Evolutionary conservation across 306 rosid genomes (phyloP), one percentile per base, ranked within the genome.

Genomic region (Dalbergia cultrata): DNA sequence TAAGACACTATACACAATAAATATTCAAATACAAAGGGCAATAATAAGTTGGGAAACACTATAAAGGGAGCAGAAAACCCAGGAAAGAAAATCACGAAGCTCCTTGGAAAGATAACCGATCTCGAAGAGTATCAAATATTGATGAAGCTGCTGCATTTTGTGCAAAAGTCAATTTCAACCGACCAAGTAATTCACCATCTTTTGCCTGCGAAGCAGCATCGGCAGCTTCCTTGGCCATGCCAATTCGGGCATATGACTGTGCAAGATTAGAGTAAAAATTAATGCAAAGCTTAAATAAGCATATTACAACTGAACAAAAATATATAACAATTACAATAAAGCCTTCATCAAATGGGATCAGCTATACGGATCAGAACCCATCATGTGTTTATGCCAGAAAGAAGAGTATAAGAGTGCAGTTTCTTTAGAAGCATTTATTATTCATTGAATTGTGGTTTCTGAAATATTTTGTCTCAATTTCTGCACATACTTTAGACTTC

Each of bases 161-260:
- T 45, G 97, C 86, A 76, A 95, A 90, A 0, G 98, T 91, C 80
- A 75, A 82, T 83, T 90, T 95, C 81, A 95, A 85, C 80, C 98
- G 89, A 80, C 96, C 99, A 65, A 95, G 96, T 76, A 95, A 86
- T 83, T 95, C 98, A 22, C 99, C 97, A 53, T 95, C 98, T 78
- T 95, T 95, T 8, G 97, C 91, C 85, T 93, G 99, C 39, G 95
- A 90, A 69, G 99, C 99, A 75, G 99, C 98, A 81, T 95, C 97
- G 0, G 96, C 98, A 17, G 99, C 99, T 93, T 93, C 99, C 88
- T 93, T 95, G 39, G 94, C 96, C 99, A 91, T 88, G 86, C 96
- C 97, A 70, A 95, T 91, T 74, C 98, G 94, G 60, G 95, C 99
- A 85, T 91, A 95, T 47, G 99, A 83, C 99, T 95, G 90, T 69